These are phyloP conservation scores for Cytospora paraplurivora DNA, from an alignment of 2,329 filamentous ascomycete genomes.

Conservation along the genomic window DNA sequence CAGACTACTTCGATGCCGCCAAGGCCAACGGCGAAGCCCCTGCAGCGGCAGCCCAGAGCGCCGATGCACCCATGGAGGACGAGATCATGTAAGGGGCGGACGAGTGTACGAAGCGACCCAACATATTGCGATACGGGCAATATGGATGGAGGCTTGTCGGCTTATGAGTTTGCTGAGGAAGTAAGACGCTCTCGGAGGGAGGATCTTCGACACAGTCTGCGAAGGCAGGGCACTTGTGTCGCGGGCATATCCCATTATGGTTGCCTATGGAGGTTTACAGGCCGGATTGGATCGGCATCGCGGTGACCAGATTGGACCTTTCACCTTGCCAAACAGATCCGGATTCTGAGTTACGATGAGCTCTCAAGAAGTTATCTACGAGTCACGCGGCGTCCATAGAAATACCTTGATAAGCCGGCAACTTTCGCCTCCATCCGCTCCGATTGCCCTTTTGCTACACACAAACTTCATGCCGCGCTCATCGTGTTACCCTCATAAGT, in stretches of 20 bases:
- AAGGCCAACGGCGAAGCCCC: conserved; percentile 48
- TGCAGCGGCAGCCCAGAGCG: conserved; percentile 49
- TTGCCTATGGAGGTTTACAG: neutral
- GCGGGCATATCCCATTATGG: conserved; percentile 21
- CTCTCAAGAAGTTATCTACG: conserved; percentile 11
- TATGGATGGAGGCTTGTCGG: neutral
- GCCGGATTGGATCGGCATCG: conserved; percentile 7
- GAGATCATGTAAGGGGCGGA: conserved; percentile 53
- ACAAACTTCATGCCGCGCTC: neutral
- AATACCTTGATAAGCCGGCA: conserved; percentile 15
- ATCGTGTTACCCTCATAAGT: neutral
- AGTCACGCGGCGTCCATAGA: conserved; percentile 15
- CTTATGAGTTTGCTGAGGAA: neutral
- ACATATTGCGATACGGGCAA: neutral
- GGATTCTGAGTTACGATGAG: conserved; percentile 4
- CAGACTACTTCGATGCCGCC: conserved; percentile 77
- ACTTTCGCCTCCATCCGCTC: conserved; percentile 4
- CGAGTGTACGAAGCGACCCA: neutral
- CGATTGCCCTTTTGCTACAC: conserved; percentile 24
- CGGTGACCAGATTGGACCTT: conserved; percentile 24
- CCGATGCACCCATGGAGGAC: conserved; percentile 67
- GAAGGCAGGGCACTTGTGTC: conserved; percentile 6
- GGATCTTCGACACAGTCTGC: neutral
- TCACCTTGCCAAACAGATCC: conserved; percentile 16
- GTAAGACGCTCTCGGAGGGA: neutral